phyloP scores from a whole-genome alignment of 495 filamentous ascomycete genomes.

The Tuber borchii region DNA sequence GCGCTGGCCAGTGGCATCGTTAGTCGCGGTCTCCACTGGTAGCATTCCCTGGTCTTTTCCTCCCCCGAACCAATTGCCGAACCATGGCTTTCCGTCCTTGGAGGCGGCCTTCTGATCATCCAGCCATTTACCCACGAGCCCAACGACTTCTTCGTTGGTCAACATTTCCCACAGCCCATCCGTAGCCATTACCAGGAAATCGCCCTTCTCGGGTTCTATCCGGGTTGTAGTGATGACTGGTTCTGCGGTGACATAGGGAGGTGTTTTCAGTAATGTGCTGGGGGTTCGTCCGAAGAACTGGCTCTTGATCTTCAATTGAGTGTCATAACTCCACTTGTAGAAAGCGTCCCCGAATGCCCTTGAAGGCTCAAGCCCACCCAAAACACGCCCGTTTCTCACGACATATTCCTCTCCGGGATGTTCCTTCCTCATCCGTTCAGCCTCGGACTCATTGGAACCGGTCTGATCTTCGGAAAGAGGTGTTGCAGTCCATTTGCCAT shows the following conservation, averaged over 20 bases:
- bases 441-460: constrained; percentile 75
- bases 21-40: constrained; percentile 48
- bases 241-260: constrained; percentile 96
- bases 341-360: constrained; percentile 91
- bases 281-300: constrained; percentile 79
- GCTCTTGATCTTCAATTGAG: constrained; percentile 68
- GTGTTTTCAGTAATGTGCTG: constrained; percentile 68
- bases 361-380: constrained; percentile 84
- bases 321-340: constrained; percentile 90
- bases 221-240: constrained; percentile 92
- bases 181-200: constrained; percentile 94
- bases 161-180: constrained; percentile 99
- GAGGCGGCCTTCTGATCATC: constrained; percentile 58
- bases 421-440: constrained; percentile 66
- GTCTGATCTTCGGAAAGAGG: constrained; percentile 89
- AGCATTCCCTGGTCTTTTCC: constrained; percentile 44
- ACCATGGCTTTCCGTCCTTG: constrained; percentile 48
- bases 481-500: constrained; percentile 88
- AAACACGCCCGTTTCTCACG: constrained; percentile 75
- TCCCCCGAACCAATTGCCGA: constrained; percentile 41
- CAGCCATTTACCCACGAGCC: constrained; percentile 92
- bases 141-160: constrained; percentile 96
- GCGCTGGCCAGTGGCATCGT: constrained; percentile 26
- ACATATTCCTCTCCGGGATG: constrained; percentile 86
- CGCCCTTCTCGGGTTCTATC: constrained; percentile 79